Evolutionary conservation across 495 filamentous ascomycete genomes (phyloP), one percentile per base, ranked within the genome.

Genomic region (Podospora pseudopauciseta): DNA sequence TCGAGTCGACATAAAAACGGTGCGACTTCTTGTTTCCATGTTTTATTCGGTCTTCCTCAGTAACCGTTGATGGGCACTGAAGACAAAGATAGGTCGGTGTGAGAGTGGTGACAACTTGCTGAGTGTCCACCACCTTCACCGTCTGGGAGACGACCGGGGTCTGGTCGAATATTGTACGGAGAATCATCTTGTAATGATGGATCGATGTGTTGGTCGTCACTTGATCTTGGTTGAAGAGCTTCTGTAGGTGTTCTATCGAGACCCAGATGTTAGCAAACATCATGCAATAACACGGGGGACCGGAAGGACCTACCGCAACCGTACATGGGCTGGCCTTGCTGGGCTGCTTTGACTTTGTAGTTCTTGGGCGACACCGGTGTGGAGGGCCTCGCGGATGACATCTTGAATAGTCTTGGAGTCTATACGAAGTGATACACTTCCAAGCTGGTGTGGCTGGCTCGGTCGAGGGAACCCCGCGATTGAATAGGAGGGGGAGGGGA

Each of bases 1-100:
- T 83, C 3, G 92, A 94, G 71, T 97, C 93, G 68, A 96, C 89
- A 74, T 92, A 90, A 70, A 92, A 90, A 44, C 82, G 79, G 70
- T 92, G 90, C 55, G 76, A 70, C 68, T 86, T 89, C 61, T 83
- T 81, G 20, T 78, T 80, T 0, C 84, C 84, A 75, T 92, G 89
- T 65, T 83, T 82, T 28, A 80, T 69, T 3, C 86, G 80, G 63
- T 87, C 85, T 19, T 85, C 82, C 63, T 85, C 84, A 4, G 85
- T 85, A 30, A 85, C 76, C 11, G 86, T 86, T 19, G 74, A 80
- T 27, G 88, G 83, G 70, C 90, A 92, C 75, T 92, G 89, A 49
- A 92, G 81, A 71, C 90, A 92, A 19, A 92, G 81, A 69, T 88
- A 90, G 60, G 88, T 89, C 55, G 87, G 80, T 7, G 85, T 86